Conservation (phyloP, 2,329 filamentous ascomycete species). For the Xylariaceae sp. region DNA sequence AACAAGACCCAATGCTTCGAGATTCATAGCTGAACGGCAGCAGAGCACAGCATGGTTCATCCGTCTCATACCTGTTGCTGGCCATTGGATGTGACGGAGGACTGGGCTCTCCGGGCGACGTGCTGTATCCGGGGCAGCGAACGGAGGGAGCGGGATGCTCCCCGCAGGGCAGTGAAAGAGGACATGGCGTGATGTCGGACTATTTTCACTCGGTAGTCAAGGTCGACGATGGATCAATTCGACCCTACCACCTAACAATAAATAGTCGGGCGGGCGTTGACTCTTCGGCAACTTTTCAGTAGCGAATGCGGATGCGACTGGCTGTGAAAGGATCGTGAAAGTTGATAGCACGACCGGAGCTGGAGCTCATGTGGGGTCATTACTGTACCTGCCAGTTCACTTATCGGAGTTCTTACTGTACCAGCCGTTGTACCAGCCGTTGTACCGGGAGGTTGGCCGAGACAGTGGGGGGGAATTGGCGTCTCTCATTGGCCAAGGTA, state of each 20-base stretch:
- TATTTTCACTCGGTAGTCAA: not conserved
- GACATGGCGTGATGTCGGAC: constrained; percentile 38
- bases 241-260: not conserved
- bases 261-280: not conserved
- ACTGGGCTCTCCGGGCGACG: constrained; percentile 37
- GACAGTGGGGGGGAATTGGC: not conserved
- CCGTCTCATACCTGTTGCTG: constrained; percentile 51
- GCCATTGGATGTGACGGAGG: constrained; percentile 47
- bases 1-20: not conserved
- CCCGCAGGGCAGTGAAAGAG: constrained; percentile 40
- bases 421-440: not conserved
- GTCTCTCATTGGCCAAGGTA: not conserved
- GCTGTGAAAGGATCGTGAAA: not conserved
- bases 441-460: too few species aligned
- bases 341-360: not conserved
- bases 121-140: constrained; percentile 23
- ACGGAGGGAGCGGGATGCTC: constrained; percentile 45
- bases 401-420: not conserved
- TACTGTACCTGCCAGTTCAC: not conserved
- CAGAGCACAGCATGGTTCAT: not conserved
- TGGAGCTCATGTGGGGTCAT: not conserved
- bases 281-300: not conserved
- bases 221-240: not conserved
- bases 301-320: not conserved
- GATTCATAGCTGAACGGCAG: not conserved